A percentile compares a stretch with the other conserved stretches of the same genome.
These are phyloP conservation scores for Moniliophthora roreri DNA, from an alignment of 1,284 basidiomycete species.

Conservation along the genomic window DNA sequence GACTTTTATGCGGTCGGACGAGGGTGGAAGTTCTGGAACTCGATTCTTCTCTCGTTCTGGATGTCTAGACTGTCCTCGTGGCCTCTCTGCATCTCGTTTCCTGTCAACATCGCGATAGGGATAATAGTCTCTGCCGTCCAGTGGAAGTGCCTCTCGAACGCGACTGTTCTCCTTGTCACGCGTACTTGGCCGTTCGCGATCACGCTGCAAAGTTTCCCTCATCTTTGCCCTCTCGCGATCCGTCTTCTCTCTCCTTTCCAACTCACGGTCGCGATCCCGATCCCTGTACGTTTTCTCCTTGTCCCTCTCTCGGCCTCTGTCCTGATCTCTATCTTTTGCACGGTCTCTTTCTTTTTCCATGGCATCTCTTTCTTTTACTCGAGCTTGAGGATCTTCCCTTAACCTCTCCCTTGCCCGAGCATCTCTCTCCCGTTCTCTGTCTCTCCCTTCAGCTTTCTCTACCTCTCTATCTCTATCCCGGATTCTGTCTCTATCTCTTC, in stretches of 20 bases:
- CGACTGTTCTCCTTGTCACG: background rate
- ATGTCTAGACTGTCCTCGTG: background rate
- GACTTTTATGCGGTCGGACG: too few relatives aligned
- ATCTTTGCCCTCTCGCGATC: slow-evolving; percentile 13
- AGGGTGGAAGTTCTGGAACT: too few relatives aligned
- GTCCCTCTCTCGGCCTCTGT: slow-evolving; percentile 14
- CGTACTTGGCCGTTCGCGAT: background rate
- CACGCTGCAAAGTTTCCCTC: slow-evolving; percentile 8
- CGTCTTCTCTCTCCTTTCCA: slow-evolving; percentile 4
- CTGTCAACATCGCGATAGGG: background rate
- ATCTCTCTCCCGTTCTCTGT: slow-evolving; percentile 8
- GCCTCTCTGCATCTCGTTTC: background rate
- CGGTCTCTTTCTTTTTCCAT: slow-evolving; percentile 7
- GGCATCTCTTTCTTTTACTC: slow-evolving; percentile 14
- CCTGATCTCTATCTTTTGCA: slow-evolving; percentile 11
- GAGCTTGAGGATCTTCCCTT: slow-evolving; percentile 10
- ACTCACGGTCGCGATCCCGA: slow-evolving; percentile 5
- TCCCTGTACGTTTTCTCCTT: slow-evolving; percentile 12
- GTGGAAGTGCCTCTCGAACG: too few relatives aligned
- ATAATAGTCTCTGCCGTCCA: background rate
- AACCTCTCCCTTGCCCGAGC: slow-evolving; percentile 3
- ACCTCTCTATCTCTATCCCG: slow-evolving; percentile 15
- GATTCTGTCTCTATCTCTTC: slow-evolving; percentile 21
- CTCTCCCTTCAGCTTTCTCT: slow-evolving; percentile 8
- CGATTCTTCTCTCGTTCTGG: background rate